phyloP scores from a whole-genome alignment of 2,329 filamentous ascomycete genomes.

The Clarireedia monteithiana region DNA sequence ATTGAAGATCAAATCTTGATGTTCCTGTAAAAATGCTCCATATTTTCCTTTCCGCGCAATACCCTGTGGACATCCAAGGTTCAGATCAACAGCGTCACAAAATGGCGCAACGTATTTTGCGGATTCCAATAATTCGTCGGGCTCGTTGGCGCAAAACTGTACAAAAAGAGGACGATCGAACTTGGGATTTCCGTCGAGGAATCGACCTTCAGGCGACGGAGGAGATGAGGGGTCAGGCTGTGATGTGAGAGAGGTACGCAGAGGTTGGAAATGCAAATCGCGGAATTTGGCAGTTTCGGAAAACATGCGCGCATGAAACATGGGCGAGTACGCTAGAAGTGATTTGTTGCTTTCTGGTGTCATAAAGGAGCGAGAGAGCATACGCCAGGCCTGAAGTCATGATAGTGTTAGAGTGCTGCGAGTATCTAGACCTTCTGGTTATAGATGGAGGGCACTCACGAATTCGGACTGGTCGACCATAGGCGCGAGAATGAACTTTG shows the following conservation, averaged over 20 bases:
- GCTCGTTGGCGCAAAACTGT: conserved; percentile 90
- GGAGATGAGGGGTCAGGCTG: conserved; percentile 15
- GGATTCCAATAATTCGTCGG: conserved; percentile 70
- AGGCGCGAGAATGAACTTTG: conserved; percentile 83
- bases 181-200: conserved; percentile 79
- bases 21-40: conserved; percentile 90
- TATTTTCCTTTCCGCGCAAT: conserved; percentile 89
- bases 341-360: conserved; percentile 53
- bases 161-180: conserved; percentile 88
- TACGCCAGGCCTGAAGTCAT: conserved; percentile 73
- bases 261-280: conserved; percentile 66
- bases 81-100: conserved; percentile 93
- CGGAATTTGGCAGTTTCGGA: conserved; percentile 69
- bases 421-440: background rate
- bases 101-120: conserved; percentile 73
- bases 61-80: conserved; percentile 91
- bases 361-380: conserved; percentile 91
- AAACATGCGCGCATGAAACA: conserved; percentile 92
- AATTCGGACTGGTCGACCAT: conserved; percentile 99
- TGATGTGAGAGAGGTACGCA: conserved; percentile 30
- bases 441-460: conserved; percentile 45
- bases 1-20: conserved; percentile 74
- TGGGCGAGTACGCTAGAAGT: conserved; percentile 85
- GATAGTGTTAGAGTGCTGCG: conserved; percentile 9
- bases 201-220: conserved; percentile 34